A percentile compares a stretch with the other conserved stretches of the same genome.
Evolutionary conservation across 2,329 filamentous ascomycete genomes (phyloP).

Genomic region (Gaeumannomyces sp.): DNA sequence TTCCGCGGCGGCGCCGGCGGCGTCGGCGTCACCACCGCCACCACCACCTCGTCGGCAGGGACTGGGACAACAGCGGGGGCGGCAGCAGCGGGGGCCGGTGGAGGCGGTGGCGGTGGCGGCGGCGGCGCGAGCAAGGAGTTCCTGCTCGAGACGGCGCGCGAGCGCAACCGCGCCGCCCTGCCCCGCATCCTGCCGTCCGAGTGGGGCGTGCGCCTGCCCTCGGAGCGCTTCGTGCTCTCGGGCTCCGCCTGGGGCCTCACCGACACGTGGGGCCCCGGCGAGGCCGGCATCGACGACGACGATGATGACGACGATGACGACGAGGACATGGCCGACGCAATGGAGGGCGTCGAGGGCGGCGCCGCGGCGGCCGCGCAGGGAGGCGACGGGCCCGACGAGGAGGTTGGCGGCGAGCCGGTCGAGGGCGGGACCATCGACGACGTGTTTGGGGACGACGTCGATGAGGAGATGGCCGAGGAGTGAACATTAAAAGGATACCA

Average conservation of each 20-base stretch:
- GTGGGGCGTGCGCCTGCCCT: slow-evolving; percentile 61
- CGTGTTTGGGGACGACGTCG: slow-evolving; percentile 29
- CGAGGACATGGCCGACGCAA: slow-evolving; percentile 38
- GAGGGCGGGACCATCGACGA: slow-evolving; percentile 49
- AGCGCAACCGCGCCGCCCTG: slow-evolving; percentile 61
- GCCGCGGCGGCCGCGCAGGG: slow-evolving; percentile 25
- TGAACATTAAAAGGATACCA: slow-evolving; percentile 4
- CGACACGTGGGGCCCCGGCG: slow-evolving; percentile 47
- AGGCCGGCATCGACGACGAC: slow-evolving; percentile 36
- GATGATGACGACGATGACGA: slow-evolving; percentile 37
- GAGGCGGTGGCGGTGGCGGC: slow-evolving; percentile 33
- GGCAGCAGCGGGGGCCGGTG: background rate
- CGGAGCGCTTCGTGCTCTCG: slow-evolving; percentile 62
- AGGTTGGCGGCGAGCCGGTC: slow-evolving; percentile 48
- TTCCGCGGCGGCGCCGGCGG: slow-evolving; percentile 48
- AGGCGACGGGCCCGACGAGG: slow-evolving; percentile 44
- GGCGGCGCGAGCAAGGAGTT: slow-evolving; percentile 65
- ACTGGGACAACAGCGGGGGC: no score
- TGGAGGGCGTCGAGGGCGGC: slow-evolving; percentile 39
- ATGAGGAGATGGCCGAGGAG: slow-evolving; percentile 31
- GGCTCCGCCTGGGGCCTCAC: slow-evolving; percentile 59
- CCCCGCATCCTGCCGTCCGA: slow-evolving; percentile 58
- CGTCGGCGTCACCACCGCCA: background rate
- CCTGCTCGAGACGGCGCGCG: slow-evolving; percentile 65
- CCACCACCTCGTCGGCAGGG: no score